Conservation (phyloP, 371 early-diverging fungal genomes). For the Saksenaea vasiformis region DNA sequence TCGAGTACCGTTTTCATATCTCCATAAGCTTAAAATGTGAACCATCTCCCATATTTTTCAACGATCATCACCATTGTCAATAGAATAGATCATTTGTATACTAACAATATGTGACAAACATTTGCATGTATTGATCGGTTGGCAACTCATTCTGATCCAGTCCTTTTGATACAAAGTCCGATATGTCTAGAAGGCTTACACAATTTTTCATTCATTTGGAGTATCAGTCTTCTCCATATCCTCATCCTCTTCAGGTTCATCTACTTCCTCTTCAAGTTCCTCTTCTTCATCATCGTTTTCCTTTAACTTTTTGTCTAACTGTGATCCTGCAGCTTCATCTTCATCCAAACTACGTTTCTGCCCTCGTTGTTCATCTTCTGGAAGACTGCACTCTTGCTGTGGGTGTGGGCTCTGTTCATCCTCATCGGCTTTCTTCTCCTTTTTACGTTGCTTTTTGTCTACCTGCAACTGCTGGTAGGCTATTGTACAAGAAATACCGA, state of each 20-base stretch:
- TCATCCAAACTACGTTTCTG: conserved; percentile 2
- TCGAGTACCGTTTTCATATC: too few relatives aligned
- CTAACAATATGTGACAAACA: neutral
- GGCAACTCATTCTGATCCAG: neutral
- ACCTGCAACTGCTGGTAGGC: conserved; percentile 18
- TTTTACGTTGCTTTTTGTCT: conserved; percentile 21
- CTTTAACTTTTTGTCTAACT: conserved; percentile 3
- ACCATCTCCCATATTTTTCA: too few relatives aligned
- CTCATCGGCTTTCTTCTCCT: conserved; percentile 17
- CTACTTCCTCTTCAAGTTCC: conserved; percentile 7
- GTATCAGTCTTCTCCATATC: neutral
- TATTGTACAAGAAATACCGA: neutral
- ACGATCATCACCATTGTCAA: too few relatives aligned
- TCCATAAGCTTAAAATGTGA: too few relatives aligned
- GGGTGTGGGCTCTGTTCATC: conserved; percentile 1
- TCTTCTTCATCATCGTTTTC: conserved; percentile 15
- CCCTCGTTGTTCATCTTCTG: neutral
- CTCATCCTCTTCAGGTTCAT: conserved; percentile 8
- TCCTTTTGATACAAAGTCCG: neutral
- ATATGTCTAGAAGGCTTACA: neutral
- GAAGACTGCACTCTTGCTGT: neutral
- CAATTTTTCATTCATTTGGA: neutral
- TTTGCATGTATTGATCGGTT: neutral
- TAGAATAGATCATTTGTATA: too few relatives aligned
- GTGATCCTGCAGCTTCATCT: neutral